Evolutionary conservation across 2,329 filamentous ascomycete genomes (phyloP).

Genomic region (Cercospora sesami): DNA sequence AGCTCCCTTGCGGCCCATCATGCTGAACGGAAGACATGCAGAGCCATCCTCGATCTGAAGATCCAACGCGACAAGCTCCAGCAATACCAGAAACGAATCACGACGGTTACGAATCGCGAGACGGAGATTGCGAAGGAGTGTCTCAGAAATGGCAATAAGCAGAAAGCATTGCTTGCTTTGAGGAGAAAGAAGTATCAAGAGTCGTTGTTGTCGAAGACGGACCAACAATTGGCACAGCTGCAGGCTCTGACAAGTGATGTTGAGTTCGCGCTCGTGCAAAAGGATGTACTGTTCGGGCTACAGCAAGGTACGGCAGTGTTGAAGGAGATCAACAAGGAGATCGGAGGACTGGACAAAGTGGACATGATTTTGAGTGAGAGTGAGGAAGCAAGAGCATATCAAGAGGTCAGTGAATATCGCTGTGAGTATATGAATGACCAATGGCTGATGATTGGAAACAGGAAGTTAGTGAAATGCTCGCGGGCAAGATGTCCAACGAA

Average conservation of each 20-base stretch:
- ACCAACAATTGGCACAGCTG: slow-evolving; percentile 88
- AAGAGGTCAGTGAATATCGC: slow-evolving; percentile 59
- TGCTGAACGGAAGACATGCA: slow-evolving; percentile 42
- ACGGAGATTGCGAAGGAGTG: slow-evolving; percentile 83
- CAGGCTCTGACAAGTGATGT: slow-evolving; percentile 85
- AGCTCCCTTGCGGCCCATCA: slow-evolving; percentile 8
- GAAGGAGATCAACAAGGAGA: slow-evolving; percentile 88
- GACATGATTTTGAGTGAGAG: slow-evolving; percentile 94
- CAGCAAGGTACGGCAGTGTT: slow-evolving; percentile 89
- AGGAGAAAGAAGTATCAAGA: slow-evolving; percentile 97
- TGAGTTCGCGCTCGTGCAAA: slow-evolving; percentile 95
- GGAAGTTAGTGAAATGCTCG: slow-evolving; percentile 92
- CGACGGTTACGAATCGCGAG: slow-evolving; percentile 80
- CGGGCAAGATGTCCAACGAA: slow-evolving; percentile 82
- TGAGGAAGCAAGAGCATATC: slow-evolving; percentile 87
- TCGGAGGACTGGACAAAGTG: slow-evolving; percentile 90
- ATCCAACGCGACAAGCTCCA: slow-evolving; percentile 95
- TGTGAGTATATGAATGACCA: not conserved
- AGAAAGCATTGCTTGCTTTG: slow-evolving; percentile 79
- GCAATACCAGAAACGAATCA: slow-evolving; percentile 91
- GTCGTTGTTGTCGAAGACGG: slow-evolving; percentile 81
- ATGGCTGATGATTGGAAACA: slow-evolving; percentile 42
- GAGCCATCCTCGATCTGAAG: slow-evolving; percentile 96
- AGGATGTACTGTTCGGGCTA: slow-evolving; percentile 89
- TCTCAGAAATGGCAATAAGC: slow-evolving; percentile 75